A percentile compares a stretch with the other conserved stretches of the same genome.
These are phyloP conservation scores for Sporothrix variecibatus DNA, from an alignment of 2,329 filamentous ascomycete species.

Conservation along the genomic window DNA sequence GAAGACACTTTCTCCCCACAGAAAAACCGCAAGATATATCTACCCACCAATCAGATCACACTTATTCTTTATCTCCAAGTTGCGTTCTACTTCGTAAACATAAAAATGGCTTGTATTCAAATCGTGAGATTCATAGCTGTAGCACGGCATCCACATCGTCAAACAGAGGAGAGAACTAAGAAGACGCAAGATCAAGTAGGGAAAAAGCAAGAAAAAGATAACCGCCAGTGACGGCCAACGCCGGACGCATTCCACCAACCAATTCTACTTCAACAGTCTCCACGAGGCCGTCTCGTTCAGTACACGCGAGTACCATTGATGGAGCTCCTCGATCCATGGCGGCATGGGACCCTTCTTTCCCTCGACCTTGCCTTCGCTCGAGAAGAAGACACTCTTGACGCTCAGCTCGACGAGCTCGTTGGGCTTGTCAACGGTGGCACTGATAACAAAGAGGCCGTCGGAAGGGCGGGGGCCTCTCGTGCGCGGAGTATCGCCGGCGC, in stretches of 20 bases:
- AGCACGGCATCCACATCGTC: background rate
- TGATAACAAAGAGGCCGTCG: conserved; percentile 69
- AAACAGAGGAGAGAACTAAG: background rate
- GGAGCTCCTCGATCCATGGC: conserved; percentile 40
- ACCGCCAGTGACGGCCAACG: too few species aligned
- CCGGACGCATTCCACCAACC: background rate
- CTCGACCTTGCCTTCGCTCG: conserved; percentile 42
- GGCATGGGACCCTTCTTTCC: conserved; percentile 42
- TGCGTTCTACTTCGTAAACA: background rate
- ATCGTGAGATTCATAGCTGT: conserved; percentile 1
- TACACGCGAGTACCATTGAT: conserved; percentile 46
- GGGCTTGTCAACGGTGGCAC: conserved; percentile 59
- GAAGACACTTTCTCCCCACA: too few species aligned
- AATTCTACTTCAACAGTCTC: conserved; percentile 38
- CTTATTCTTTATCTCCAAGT: background rate
- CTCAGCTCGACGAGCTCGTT: conserved; percentile 62
- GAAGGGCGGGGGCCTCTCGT: conserved; percentile 56
- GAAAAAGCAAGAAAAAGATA: background rate
- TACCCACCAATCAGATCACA: background rate
- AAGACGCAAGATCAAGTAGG: background rate
- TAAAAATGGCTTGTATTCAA: background rate
- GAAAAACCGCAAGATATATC: background rate
- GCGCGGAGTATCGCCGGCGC: conserved; percentile 66
- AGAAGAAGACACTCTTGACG: conserved; percentile 65
- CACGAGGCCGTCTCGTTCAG: conserved; percentile 45